Evolutionary conservation across 805 yeast genomes (phyloP), one percentile per base, ranked within the genome.

Genomic region (Candida stauntonica): DNA sequence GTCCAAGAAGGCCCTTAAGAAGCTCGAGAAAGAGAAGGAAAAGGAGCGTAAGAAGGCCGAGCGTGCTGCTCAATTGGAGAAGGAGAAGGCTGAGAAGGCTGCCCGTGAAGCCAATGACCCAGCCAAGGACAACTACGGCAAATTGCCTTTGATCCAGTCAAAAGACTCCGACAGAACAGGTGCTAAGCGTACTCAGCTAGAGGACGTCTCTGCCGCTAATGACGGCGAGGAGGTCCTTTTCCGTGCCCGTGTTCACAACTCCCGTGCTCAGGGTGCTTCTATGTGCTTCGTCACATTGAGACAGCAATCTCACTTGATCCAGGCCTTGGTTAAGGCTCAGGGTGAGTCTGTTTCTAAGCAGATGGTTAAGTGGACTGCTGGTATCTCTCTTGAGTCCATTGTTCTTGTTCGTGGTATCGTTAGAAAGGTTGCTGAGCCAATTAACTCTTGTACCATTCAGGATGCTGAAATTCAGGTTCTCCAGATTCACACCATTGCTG

Each of bases 221-320:
- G 95, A 80, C 47, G 95, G 91, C 41, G 74, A 79, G 52, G 77
- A 77, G 50, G 85, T 93, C 40, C 70, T 84, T 12, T 79, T 94
- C 69, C 81, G 99, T 67, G 98, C 98, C 33, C 79, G 99, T 68
- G 75, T 89, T 31, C 98, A 93, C 65, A 87, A 80, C 46, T 76
- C 91, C 12, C 85, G 99, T 70, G 84, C 87, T 60, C 98, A 91
- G 64, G 95, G 96, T 63, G 95, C 95, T 56, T 88, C 94, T 48
- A 80, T 93, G 83, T 76, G 85, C 38, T 93, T 93, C 63, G 66
- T 91, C 54, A 79, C 95, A 18, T 79, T 93, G 54, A 84, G 99
- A 70, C 99, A 93, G 70, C 96, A 87, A 67, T 71, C 76, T 39
- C 75, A 77, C 44, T 66, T 82, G 55, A 77, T 89, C 55, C 98